Percentiles rank a stretch among this genome's conserved stretches.
phyloP scores from a whole-genome alignment of 2,329 filamentous ascomycete species.

The Aspergillus carbonarius region DNA sequence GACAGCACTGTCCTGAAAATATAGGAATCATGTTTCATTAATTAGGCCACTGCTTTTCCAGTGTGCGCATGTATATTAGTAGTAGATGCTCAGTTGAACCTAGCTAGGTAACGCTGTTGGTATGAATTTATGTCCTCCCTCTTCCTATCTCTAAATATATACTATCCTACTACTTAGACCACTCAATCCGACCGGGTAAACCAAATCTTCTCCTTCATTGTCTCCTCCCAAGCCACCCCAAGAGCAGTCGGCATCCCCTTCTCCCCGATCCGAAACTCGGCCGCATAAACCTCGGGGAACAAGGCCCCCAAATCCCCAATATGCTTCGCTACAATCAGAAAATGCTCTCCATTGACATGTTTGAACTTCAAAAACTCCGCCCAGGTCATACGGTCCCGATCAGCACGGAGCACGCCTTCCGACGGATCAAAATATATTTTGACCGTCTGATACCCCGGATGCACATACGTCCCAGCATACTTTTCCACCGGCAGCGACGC shows the following conservation, averaged over 20 bases:
- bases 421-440: background rate
- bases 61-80: background rate
- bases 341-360: background rate
- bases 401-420: background rate
- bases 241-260: background rate
- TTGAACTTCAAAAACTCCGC: background rate
- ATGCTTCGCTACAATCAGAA: background rate
- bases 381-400: background rate
- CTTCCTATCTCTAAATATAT: background rate
- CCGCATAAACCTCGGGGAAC: background rate
- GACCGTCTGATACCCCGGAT: background rate
- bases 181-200: background rate
- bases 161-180: background rate
- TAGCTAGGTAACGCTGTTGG: background rate
- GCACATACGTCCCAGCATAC: background rate
- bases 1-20: background rate
- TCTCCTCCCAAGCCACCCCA: background rate
- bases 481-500: background rate
- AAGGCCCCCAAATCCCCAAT: background rate
- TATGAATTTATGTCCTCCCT: background rate
- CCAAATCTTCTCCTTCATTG: background rate
- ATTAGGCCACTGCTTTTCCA: background rate
- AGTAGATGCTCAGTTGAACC: background rate
- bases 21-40: conserved; percentile 1
- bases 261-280: background rate